Evolutionary conservation across 225 moss, liverwort and hornwort species (phyloP), one percentile per base, ranked within the genome.

Genomic region (Thuidium tamariscinum): DNA sequence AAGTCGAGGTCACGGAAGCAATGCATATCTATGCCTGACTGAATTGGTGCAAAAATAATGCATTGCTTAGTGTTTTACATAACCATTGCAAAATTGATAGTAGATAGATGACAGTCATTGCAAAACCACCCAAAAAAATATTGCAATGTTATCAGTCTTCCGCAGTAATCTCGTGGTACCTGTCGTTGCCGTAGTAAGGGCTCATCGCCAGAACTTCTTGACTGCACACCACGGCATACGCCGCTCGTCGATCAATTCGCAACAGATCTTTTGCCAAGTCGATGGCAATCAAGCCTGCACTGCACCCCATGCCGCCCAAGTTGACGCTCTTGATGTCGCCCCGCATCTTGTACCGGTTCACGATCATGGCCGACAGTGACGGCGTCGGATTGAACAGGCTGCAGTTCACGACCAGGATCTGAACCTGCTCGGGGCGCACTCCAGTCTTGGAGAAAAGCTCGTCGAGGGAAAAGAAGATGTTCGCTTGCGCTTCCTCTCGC

Each of bases 321-420:
- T 67, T 93, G 8, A 93, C 37, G 14, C 91, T 93, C 39, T 89
- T 87, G 36, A 93, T 78, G 21, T 93, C 93, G 10, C 89, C 86
- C 4, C 93, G 93, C 93, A 93, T 91, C 82, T 93, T 90, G 84
- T 93, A 93, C 32, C 91, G 87, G 89, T 93, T 93, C 51, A 91
- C 90, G 19, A 93, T 78, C 93, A 91, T 93, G 51, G 93, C 93
- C 2, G 93, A 93, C 5, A 93, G 83, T 1, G 91, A 91, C 6
- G 93, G 93, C 7, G 93, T 93, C 19, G 93, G 93, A 48, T 86
- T 90, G 78, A 93, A 93, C 39, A 93, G 41, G 20, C 91, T 91
- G 73, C 90, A 82, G 67, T 93, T 93, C 22, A 93, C 93, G 3
- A 93, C 86, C 2, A 93, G 84, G 26, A 93, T 69, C 10, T 83